A percentile compares a stretch with the other conserved stretches of the same genome.
Conservation (phyloP, 2,329 filamentous ascomycete species). For the Nannizziopsis barbatae region DNA sequence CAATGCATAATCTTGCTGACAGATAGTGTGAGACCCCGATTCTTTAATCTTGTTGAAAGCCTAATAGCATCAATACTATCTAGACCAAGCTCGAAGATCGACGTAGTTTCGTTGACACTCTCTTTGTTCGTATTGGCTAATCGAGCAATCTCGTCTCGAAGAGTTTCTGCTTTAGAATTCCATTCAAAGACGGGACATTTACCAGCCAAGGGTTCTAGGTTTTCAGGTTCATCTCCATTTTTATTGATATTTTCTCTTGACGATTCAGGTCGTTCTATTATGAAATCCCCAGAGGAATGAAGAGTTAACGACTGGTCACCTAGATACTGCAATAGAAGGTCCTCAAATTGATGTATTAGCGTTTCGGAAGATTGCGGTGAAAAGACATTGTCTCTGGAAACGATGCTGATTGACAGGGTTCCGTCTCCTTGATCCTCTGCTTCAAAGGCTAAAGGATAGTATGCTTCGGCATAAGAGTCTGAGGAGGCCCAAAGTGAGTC, state of each 20-base stretch:
- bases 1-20: conserved; percentile 68
- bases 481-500: conserved; percentile 45
- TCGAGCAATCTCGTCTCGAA: conserved; percentile 53
- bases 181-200: conserved; percentile 42
- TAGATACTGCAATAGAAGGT: conserved; percentile 29
- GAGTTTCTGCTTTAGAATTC: conserved; percentile 41
- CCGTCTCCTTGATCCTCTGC: conserved; percentile 44
- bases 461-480: conserved; percentile 42
- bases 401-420: conserved; percentile 47
- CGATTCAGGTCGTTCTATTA: too few species aligned
- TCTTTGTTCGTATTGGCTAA: conserved; percentile 46
- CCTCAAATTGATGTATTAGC: conserved; percentile 37
- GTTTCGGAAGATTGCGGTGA: conserved; percentile 25
- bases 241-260: not conserved
- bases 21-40: conserved; percentile 47
- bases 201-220: not conserved
- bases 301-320: conserved; percentile 20
- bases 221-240: not conserved
- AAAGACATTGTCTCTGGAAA: conserved; percentile 43
- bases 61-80: conserved; percentile 91
- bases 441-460: conserved; percentile 72
- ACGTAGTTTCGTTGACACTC: conserved; percentile 47
- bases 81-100: conserved; percentile 70
- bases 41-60: conserved; percentile 59
- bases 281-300: not conserved